Percentiles rank a stretch among this genome's conserved stretches.
Evolutionary conservation across 2,329 filamentous ascomycete genomes (phyloP).

Genomic region (Colletotrichum aenigma): DNA sequence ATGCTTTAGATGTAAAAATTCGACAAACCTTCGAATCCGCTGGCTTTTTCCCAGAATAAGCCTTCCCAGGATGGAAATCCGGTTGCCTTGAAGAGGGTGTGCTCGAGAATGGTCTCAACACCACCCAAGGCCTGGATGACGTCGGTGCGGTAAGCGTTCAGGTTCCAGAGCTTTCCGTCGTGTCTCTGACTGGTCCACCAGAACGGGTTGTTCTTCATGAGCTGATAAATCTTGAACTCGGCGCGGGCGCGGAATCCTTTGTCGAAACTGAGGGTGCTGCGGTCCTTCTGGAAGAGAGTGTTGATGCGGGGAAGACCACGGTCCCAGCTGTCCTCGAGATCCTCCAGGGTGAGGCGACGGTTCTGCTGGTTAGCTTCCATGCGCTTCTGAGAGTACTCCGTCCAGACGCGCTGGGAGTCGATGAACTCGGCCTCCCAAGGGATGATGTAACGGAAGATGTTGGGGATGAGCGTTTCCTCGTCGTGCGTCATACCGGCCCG

Average conservation of each 20-base stretch:
- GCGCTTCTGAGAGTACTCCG: constrained; percentile 97
- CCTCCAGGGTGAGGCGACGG: constrained; percentile 89
- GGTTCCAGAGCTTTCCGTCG: constrained; percentile 96
- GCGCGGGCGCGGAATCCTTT: constrained; percentile 95
- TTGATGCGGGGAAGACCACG: constrained; percentile 97
- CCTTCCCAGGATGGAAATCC: constrained; percentile 98
- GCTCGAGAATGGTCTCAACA: constrained; percentile 97
- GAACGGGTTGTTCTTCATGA: constrained; percentile 99
- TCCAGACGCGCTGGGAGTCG: constrained; percentile 98
- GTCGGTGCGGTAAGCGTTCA: constrained; percentile 95
- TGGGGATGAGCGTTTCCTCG: constrained; percentile 96
- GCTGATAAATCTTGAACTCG: constrained; percentile 97
- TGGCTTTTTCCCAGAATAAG: constrained; percentile 79
- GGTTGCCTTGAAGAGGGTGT: constrained; percentile 95
- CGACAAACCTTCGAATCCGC: no score
- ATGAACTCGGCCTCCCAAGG: constrained; percentile 99
- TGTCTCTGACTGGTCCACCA: constrained; percentile 99
- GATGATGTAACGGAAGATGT: constrained; percentile 99
- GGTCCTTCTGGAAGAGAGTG: constrained; percentile 97
- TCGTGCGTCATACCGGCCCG: constrained; percentile 98
- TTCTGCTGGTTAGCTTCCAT: constrained; percentile 98
- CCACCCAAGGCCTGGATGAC: constrained; percentile 95
- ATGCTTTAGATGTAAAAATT: no score
- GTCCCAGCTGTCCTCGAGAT: constrained; percentile 98
- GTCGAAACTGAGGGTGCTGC: constrained; percentile 96